Conservation (phyloP, 2,329 filamentous ascomycete genomes). For the Diaporthe capsici region DNA sequence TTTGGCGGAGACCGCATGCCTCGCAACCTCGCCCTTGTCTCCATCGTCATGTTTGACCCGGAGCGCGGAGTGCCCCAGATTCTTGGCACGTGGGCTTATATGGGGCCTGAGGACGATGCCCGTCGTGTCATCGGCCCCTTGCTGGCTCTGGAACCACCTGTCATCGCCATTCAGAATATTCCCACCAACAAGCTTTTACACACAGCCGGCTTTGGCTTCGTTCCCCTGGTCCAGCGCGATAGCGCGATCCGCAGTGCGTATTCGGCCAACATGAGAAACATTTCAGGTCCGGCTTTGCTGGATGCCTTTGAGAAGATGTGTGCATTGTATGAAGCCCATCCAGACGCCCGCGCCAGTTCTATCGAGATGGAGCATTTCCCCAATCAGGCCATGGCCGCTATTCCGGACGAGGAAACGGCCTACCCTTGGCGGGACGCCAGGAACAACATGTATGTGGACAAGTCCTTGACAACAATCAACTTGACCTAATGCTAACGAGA, state of each 20-base stretch:
- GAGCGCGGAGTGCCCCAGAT: neutral
- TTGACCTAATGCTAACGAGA: neutral
- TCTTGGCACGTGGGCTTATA: neutral
- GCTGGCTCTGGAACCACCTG: neutral
- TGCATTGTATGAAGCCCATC: neutral
- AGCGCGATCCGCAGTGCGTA: neutral
- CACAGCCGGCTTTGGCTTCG: neutral
- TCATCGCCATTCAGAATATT: neutral
- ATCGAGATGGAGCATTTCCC: neutral
- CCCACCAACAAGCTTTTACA: neutral
- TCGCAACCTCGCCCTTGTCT: neutral
- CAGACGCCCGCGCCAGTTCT: neutral
- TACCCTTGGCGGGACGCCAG: neutral
- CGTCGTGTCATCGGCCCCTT: neutral
- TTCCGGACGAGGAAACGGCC: neutral
- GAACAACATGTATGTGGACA: neutral
- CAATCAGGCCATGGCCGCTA: neutral
- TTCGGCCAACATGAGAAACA: neutral
- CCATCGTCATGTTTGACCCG: constrained; percentile 5
- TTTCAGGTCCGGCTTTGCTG: neutral
- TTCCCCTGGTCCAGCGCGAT: neutral
- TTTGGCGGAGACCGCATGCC: neutral
- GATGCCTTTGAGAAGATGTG: neutral
- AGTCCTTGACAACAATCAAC: too few species aligned
- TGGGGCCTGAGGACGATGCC: constrained; percentile 19